Conservation (phyloP, 331 rosid genomes). For the Dryas integrifolia region DNA sequence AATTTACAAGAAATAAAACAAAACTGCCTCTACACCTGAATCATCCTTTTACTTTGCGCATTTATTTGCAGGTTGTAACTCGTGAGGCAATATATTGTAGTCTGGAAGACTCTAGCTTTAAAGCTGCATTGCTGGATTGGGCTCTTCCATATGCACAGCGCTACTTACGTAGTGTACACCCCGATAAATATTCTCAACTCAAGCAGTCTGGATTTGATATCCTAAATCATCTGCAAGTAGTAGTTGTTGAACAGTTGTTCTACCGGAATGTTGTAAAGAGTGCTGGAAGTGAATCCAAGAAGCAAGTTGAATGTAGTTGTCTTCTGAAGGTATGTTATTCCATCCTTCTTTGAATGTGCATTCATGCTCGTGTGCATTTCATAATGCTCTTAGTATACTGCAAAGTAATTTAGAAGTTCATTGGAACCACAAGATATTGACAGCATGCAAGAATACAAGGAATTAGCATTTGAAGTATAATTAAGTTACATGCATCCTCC, state of each 20-base stretch:
- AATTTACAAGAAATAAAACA: neutral
- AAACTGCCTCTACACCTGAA: neutral
- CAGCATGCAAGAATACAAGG: neutral
- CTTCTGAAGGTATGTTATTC: slow-evolving; percentile 65
- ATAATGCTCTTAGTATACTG: neutral
- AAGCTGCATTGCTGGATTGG: slow-evolving; percentile 71
- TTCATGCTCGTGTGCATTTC: neutral
- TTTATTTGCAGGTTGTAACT: slow-evolving; percentile 70
- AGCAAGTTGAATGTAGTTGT: slow-evolving; percentile 57
- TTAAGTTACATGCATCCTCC: neutral
- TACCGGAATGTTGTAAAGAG: slow-evolving; percentile 68
- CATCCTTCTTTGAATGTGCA: neutral
- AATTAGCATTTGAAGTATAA: neutral
- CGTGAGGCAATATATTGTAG: slow-evolving; percentile 75
- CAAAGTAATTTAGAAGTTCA: neutral
- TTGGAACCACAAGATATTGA: neutral
- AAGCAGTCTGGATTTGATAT: slow-evolving; percentile 60
- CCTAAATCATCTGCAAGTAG: slow-evolving; percentile 48
- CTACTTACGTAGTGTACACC: slow-evolving; percentile 51
- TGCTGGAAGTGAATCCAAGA: slow-evolving; percentile 44
- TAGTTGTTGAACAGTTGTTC: slow-evolving; percentile 72
- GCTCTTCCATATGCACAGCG: slow-evolving; percentile 90
- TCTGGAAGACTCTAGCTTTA: slow-evolving; percentile 47
- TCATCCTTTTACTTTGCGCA: neutral
- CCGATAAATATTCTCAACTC: slow-evolving; percentile 56